Base-by-base conservation (phyloP, 176 grass and related monocot genomes). In the Secale cereale region DNA sequence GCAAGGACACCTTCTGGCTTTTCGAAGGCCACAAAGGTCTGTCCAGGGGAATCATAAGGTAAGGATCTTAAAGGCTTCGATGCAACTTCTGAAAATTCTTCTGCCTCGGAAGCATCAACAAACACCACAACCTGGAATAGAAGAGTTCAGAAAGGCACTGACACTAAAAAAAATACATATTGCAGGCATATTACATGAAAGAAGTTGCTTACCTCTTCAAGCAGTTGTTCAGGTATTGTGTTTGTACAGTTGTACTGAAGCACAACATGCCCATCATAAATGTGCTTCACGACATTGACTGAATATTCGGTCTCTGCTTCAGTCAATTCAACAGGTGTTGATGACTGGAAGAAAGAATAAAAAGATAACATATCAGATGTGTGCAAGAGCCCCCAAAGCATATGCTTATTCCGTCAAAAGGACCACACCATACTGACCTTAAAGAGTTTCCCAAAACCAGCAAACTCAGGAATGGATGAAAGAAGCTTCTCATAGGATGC, bases 241-340 rank as follows among this genome's bases (percentile, higher is more conserved):
- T 99, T 99, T 69, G 97, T 91, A 86, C 97, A 99, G 85, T 99
- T 99, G 73, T 94, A 99, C 76, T 99, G 97, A 60, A 99, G 83
- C 35, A 99, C 86, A 69, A 99, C 76, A 70, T 99, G 94, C 4
- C 86, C 82, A 85, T 99, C 84, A 80, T 78, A 99, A 76, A 99
- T 91, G 87, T 99, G 97, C 82, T 99, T 99, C 39, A 99, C 94
- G 43, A 88, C 97, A 89, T 84, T 99, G 54, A 99, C 94, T 64
- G 97, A 91, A 91, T 99, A 99, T 89, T 99, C 97, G 64, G 97
- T 99, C 75, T 96, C 97, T 9, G 97, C 90, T 87, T 99, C 97
- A 46, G 97, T 99, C 84, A 99, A 89, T 91, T 99, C 97, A 82
- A 97, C 71, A 74, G 97, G 91, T 78, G 88, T 56, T 82, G 94